Evolutionary conservation across 139 green algal species (phyloP).

Genomic region (Ettlia oleoabundans): DNA sequence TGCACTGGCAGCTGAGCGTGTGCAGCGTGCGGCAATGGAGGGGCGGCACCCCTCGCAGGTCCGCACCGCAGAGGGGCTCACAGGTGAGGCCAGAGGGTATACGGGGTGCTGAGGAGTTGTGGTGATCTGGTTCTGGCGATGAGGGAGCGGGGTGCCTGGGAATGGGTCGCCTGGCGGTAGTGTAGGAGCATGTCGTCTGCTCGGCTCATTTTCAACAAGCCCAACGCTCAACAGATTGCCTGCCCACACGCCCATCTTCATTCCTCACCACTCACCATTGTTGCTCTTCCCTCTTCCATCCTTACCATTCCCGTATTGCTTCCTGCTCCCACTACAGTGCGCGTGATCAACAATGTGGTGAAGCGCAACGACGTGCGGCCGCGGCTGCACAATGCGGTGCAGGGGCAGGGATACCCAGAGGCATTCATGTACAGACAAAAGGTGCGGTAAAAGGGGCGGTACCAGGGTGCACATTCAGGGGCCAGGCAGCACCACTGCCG

Average conservation of each 20-base stretch:
- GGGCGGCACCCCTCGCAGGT: constrained; percentile 65
- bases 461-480: too few relatives aligned
- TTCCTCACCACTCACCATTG: background rate
- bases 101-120: background rate
- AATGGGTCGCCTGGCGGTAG: too few relatives aligned
- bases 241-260: too few relatives aligned
- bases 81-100: background rate
- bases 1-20: constrained; percentile 41
- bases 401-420: constrained; percentile 68
- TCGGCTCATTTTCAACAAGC: too few relatives aligned
- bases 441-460: constrained; percentile 48
- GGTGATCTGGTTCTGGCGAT: background rate
- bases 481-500: too few relatives aligned
- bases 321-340: constrained; percentile 55
- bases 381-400: constrained; percentile 82
- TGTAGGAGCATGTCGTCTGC: too few relatives aligned
- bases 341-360: constrained; percentile 93
- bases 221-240: too few relatives aligned
- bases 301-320: background rate
- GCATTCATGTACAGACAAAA: constrained; percentile 92
- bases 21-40: constrained; percentile 23
- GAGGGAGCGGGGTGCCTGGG: too few relatives aligned
- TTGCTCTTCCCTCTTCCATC: background rate
- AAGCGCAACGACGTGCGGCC: constrained; percentile 92
- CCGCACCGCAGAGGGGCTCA: constrained; percentile 57